A percentile compares a stretch with the other conserved stretches of the same genome.
Conservation (phyloP, 176 grass and related monocot genomes). For the Carex parvula region DNA sequence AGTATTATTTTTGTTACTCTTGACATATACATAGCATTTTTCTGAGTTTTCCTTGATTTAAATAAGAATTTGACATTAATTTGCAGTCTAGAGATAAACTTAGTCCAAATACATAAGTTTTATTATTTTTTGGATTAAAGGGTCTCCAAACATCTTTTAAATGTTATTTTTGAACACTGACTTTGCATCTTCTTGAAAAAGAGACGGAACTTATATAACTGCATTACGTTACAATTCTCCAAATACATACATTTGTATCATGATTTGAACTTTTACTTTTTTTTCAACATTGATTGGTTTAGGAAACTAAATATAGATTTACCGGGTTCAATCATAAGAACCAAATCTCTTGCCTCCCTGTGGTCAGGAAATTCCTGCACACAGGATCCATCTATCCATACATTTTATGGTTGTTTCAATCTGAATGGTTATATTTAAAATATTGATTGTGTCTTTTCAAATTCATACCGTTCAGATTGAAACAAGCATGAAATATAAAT, state of each 20-base stretch:
- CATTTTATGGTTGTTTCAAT: too few species aligned
- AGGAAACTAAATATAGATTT: slow-evolving; percentile 1
- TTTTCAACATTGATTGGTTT: background rate
- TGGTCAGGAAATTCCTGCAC: too few species aligned
- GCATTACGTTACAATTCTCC: background rate
- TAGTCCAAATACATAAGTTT: background rate
- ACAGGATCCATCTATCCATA: too few species aligned
- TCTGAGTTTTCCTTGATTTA: background rate
- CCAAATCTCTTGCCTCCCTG: too few species aligned
- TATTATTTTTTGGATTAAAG: background rate
- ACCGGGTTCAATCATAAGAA: background rate
- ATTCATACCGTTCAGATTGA: too few species aligned
- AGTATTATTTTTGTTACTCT: background rate
- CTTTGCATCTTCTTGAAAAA: too few species aligned
- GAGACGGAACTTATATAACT: too few species aligned
- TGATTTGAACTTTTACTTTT: background rate
- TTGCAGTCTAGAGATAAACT: background rate
- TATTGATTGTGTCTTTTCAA: too few species aligned
- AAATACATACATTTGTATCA: background rate
- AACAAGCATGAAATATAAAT: too few species aligned
- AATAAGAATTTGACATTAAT: background rate
- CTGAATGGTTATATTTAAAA: too few species aligned
- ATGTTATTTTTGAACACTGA: too few species aligned
- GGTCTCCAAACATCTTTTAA: too few species aligned
- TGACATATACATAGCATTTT: background rate